Conservation (phyloP, 2,329 filamentous ascomycete genomes). For the Penicillium freii region DNA sequence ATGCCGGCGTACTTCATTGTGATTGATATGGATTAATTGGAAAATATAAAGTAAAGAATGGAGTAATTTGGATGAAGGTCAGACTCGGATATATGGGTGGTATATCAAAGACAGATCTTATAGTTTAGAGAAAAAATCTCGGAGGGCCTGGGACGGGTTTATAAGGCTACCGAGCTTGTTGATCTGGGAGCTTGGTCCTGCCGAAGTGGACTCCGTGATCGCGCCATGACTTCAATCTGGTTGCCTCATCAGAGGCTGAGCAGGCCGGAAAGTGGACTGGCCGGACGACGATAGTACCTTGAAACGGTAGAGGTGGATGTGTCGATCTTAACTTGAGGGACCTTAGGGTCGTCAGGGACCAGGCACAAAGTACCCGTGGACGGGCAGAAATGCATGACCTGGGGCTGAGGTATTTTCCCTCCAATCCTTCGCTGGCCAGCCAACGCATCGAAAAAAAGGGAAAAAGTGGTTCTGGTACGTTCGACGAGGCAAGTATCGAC, state of each 20-base stretch:
- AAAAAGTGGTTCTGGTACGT: constrained; percentile 3
- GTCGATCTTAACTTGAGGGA: constrained; percentile 15
- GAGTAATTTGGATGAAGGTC: background rate
- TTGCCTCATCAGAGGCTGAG: constrained; percentile 7
- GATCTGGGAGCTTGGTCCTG: constrained; percentile 4
- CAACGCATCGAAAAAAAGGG: background rate
- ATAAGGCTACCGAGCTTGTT: constrained; percentile 9
- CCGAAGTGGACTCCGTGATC: constrained; percentile 16
- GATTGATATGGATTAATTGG: background rate
- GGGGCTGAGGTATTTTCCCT: constrained; percentile 10
- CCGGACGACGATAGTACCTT: background rate
- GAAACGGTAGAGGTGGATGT: background rate
- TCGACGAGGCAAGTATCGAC: constrained; percentile 16
- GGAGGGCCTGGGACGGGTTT: constrained; percentile 10
- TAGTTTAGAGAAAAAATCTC: background rate
- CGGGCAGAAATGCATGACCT: background rate
- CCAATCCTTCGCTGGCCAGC: constrained; percentile 7
- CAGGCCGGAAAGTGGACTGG: background rate
- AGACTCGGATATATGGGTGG: background rate
- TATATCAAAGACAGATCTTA: constrained; percentile 5
- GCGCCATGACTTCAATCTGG: constrained; percentile 17
- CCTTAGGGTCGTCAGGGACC: constrained; percentile 1
- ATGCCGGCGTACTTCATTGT: constrained; percentile 22
- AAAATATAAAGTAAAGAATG: background rate
- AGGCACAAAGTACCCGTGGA: background rate